Evolutionary conservation across 2,329 filamentous ascomycete species (phyloP).

Genomic region (Aspergillus fumigatus): DNA sequence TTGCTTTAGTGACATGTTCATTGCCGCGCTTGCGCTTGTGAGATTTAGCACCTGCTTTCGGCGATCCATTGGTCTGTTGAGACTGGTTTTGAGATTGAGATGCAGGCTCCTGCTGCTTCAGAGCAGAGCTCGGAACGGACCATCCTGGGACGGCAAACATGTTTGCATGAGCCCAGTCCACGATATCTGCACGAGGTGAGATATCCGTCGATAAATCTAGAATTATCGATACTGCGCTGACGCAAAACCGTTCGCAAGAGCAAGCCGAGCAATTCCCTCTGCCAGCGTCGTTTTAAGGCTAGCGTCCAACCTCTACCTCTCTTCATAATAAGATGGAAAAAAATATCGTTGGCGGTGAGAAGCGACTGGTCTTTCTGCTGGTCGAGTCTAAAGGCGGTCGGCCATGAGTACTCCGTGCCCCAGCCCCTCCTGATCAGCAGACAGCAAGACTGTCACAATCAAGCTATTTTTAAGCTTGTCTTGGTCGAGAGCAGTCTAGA

Average conservation of each 20-base stretch:
- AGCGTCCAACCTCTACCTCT: background rate
- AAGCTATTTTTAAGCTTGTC: background rate
- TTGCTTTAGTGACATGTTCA: slow-evolving; percentile 57
- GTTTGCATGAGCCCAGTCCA: slow-evolving; percentile 4
- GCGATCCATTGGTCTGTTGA: slow-evolving; percentile 27
- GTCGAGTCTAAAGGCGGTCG: background rate
- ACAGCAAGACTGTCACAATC: background rate
- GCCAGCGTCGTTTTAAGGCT: background rate
- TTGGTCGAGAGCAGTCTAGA: background rate
- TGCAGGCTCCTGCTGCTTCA: slow-evolving; percentile 57
- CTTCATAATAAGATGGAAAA: background rate
- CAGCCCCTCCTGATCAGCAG: background rate
- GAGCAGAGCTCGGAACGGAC: slow-evolving; percentile 68
- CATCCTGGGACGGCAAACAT: slow-evolving; percentile 94
- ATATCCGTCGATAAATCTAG: background rate
- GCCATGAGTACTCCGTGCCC: background rate
- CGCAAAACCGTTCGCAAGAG: background rate
- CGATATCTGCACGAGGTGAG: background rate
- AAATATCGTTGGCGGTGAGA: slow-evolving; percentile 10
- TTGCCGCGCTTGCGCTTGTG: slow-evolving; percentile 50
- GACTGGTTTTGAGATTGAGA: slow-evolving; percentile 61
- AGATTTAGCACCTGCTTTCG: slow-evolving; percentile 31
- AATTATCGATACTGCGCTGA: background rate
- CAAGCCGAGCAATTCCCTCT: background rate
- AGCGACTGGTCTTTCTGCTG: background rate